Evolutionary conservation across 148 eudicot genomes (phyloP).

Genomic region (Vaccinium macrocarpon): DNA sequence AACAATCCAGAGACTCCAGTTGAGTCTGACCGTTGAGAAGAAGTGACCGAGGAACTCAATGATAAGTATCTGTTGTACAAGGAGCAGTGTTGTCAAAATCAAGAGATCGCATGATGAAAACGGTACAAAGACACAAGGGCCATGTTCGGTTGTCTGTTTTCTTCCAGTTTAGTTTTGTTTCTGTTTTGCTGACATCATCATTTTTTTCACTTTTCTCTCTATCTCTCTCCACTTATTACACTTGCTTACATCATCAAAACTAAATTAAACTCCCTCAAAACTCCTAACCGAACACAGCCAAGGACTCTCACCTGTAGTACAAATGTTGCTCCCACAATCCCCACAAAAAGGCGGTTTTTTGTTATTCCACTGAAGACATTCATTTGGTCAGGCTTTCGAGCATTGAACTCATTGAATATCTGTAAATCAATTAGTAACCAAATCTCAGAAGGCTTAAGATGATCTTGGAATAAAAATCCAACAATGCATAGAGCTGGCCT

Average conservation of each 20-base stretch:
- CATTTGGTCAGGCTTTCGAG: constrained; percentile 78
- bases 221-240: too few relatives aligned
- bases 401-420: constrained; percentile 90
- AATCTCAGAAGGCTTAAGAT: not conserved
- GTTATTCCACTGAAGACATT: constrained; percentile 69
- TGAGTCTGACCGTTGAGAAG: constrained; percentile 53
- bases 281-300: too few relatives aligned
- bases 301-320: constrained; percentile 66
- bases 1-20: constrained; percentile 60
- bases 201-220: too few relatives aligned
- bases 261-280: too few relatives aligned
- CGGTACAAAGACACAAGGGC: not conserved
- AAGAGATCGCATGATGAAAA: not conserved
- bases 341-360: constrained; percentile 64
- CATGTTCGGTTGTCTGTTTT: too few relatives aligned
- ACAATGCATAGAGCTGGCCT: not conserved
- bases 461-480: not conserved
- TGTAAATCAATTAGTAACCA: constrained; percentile 25
- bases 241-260: too few relatives aligned
- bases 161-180: too few relatives aligned
- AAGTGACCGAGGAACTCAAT: constrained; percentile 74
- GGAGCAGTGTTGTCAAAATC: constrained; percentile 14
- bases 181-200: too few relatives aligned
- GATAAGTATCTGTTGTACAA: constrained; percentile 51
- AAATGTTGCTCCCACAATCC: constrained; percentile 62